Evolutionary conservation across 106 monocot genomes (phyloP), one percentile per base, ranked within the genome.

Genomic region (Chionographis japonica): DNA sequence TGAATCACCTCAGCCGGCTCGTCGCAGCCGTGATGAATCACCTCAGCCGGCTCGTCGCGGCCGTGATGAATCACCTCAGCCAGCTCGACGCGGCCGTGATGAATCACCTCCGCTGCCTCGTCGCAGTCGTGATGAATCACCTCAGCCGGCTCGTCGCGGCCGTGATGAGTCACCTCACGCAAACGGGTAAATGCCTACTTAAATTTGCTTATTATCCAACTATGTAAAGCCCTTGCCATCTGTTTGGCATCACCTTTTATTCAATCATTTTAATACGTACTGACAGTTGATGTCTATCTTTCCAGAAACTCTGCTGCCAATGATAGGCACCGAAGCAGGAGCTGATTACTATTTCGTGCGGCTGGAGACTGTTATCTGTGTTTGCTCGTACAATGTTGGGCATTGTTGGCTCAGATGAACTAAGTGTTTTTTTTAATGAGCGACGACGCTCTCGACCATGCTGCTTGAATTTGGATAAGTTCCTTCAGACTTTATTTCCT

Each of bases 401-500:
- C 61, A 56, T 42, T 56, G 61, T 67, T 65, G 46, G 41, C 20
- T 66, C 46, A 1, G 46, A 14, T 61, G 43, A 70, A 67, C 82
- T 68, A 40, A 75, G 39, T 77, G 76, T 66, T 74, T 40, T 36
- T 55, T 68, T 27, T 27, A 0, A 27, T 27, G 27, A 27, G 27
- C 1, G 27, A 62, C 72, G 66, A 42, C 17, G 58, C 49, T 60
- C 66, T 37, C 61, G n/a, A 37, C 61, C 19, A 58, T 52, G 36
- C 73, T 68, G 39, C 84, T 71, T 68, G 61, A 51, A 75, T 65
- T 84, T 84, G 74, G 84, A 58, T 79, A 79, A 83, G 83, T 79
- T 60, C 63, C 62, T 68, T 76, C 64, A 6, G 53, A 67, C 79
- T 75, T 56, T 62, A 59, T 69, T 67, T 68, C 37, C 41, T 16